These are phyloP conservation scores for Protomyces lactucae-debilis DNA, from an alignment of 1,139 yeast genomes.

Conservation along the genomic window DNA sequence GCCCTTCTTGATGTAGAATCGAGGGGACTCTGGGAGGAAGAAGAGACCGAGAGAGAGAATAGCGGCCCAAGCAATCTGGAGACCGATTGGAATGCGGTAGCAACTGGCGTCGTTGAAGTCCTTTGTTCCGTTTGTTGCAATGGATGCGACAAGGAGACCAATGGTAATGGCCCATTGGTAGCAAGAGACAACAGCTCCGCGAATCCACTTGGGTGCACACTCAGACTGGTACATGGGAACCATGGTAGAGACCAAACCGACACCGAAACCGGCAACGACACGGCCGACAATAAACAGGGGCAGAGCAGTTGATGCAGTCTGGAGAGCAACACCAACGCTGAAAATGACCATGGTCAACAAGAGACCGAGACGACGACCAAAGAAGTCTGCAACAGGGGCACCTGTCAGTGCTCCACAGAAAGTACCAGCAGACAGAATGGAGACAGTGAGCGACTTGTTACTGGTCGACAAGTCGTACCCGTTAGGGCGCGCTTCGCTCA, in stretches of 20 bases:
- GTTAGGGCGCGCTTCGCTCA: conserved; percentile 34
- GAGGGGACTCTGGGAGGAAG: conserved; percentile 59
- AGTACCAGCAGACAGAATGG: conserved; percentile 48
- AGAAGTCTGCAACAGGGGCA: conserved; percentile 53
- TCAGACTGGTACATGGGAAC: conserved; percentile 68
- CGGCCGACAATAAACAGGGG: conserved; percentile 45
- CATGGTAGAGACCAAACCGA: conserved; percentile 62
- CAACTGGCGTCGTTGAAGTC: conserved; percentile 56
- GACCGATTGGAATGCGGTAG: conserved; percentile 58
- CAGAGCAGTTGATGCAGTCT: conserved; percentile 43
- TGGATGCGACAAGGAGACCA: conserved; percentile 64
- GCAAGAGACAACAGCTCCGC: conserved; percentile 66
- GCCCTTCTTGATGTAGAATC: conserved; percentile 48
- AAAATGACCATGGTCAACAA: conserved; percentile 30
- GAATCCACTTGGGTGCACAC: conserved; percentile 60
- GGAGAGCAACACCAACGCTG: conserved; percentile 43
- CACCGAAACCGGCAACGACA: conserved; percentile 55
- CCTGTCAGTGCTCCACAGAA: conserved; percentile 47
- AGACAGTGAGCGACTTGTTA: conserved; percentile 56
- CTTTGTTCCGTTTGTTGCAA: conserved; percentile 65
- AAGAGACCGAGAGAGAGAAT: conserved; percentile 45
- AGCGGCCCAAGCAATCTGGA: conserved; percentile 47
- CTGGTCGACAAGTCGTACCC: conserved; percentile 46
- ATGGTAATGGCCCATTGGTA: conserved; percentile 66
- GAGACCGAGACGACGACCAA: conserved; percentile 27